Evolutionary conservation across 768 basidiomycete species (phyloP).

Genomic region (Pleurotus djamor): DNA sequence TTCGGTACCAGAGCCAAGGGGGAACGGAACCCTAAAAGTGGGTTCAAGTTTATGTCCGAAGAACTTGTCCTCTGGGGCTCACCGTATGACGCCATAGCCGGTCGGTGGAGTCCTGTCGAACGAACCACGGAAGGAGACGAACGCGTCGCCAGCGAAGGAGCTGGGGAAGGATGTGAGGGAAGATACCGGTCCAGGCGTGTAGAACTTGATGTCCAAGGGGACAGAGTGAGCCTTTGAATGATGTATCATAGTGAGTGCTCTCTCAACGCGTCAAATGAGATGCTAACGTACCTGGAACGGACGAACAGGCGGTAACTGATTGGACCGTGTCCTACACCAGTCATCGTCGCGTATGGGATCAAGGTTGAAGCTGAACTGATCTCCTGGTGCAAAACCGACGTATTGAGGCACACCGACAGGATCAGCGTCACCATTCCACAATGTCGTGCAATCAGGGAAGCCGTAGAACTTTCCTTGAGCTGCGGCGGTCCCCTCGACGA

Average conservation of each 20-base stretch:
- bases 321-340: conserved; percentile 28
- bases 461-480: conserved; percentile 26
- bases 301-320: conserved; percentile 35
- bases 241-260: not conserved
- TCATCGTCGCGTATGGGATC: conserved; percentile 26
- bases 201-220: conserved; percentile 46
- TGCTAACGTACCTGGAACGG: conserved; percentile 32
- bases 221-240: conserved; percentile 40
- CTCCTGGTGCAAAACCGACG: conserved; percentile 23
- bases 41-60: not conserved
- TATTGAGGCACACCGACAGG: conserved; percentile 37
- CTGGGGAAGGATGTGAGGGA: conserved; percentile 20
- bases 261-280: not conserved
- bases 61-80: not conserved
- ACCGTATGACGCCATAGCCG: conserved; percentile 45
- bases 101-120: conserved; percentile 38
- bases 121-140: conserved; percentile 46
- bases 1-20: conserved; percentile 12
- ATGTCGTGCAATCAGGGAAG: conserved; percentile 40
- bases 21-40: conserved; percentile 22
- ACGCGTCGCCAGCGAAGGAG: conserved; percentile 27
- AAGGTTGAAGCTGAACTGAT: conserved; percentile 35
- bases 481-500: conserved; percentile 16
- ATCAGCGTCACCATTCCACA: conserved; percentile 41
- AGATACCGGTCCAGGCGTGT: conserved; percentile 10